Base-by-base conservation (phyloP, 331 rosid species). In the Prunus yedoensis region DNA sequence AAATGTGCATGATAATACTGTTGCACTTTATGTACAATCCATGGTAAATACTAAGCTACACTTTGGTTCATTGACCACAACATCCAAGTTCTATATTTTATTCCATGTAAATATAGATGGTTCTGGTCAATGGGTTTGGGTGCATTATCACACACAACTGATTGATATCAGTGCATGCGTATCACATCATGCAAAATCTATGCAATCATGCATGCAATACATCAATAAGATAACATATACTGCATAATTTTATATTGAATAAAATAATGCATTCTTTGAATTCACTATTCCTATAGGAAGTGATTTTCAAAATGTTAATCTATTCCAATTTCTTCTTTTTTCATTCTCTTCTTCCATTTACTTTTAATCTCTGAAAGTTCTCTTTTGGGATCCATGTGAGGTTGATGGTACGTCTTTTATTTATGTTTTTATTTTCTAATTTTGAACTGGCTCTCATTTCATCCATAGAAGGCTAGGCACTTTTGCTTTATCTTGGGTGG, bases 321-420 rank as follows among this genome's bases (percentile, higher is more conserved):
- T 25, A 1, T 6, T 14, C 20, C 57, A 52, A 7, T 52, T 17
- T 52, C n/a, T 35, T 61, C 30, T 16, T 10, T 11, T 8, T 13
- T 15, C 43, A 38, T 38, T 38, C 43, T 62, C 67, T 62, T 62
- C 66, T 38, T 28, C 54, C 76, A 43, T 73, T 57, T 77, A 51
- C 45, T 47, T 77, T 47, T 52, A 58, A 16, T 63, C 1, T 1
- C 62, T 57, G 27, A 57, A 5, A 32, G 18, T 63, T 63, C 15
- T 63, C 68, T 32, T 20, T 11, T 38, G 2, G 8, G 69, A 16
- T 35, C 11, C 49, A 64, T 12, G 43, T 38, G 2, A 38, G 17
- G 20, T 64, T 63, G 50, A 64, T 64, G 28, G 25, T 64, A 64
- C 2, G 3, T 10, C 10, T 64, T 8, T 64, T 64, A 20, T 38